Conservation (phyloP, 2,329 filamentous ascomycete species). For the Phialophora tarda region DNA sequence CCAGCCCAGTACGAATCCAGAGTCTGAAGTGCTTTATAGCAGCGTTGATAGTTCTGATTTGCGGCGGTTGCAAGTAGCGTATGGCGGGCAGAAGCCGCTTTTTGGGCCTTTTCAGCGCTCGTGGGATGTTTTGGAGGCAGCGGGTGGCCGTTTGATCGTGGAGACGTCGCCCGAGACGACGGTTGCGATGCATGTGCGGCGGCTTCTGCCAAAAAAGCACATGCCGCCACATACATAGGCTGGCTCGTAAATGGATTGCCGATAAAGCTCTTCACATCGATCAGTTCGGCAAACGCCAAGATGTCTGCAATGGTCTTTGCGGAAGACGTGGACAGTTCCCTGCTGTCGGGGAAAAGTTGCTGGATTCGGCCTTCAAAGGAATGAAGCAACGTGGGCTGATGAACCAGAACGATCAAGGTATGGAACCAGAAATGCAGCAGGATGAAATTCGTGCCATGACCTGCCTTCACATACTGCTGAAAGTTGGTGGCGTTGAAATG, state of each 20-base stretch:
- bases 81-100: conserved; percentile 61
- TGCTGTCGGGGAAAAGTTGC: conserved; percentile 77
- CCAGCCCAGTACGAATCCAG: conserved; percentile 87
- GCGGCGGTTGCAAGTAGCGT: conserved; percentile 79
- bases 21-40: conserved; percentile 80
- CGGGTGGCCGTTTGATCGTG: conserved; percentile 44
- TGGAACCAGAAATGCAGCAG: conserved; percentile 69
- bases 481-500: conserved; percentile 89
- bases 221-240: conserved; percentile 89
- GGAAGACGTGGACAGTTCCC: conserved; percentile 82
- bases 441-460: conserved; percentile 85
- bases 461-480: conserved; percentile 78
- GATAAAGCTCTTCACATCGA: conserved; percentile 83
- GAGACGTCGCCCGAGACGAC: conserved; percentile 65
- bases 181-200: conserved; percentile 70
- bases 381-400: conserved; percentile 73
- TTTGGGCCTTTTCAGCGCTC: conserved; percentile 20
- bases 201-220: conserved; percentile 85
- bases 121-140: conserved; percentile 15
- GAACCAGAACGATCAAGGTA: conserved; percentile 39
- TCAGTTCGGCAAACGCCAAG: conserved; percentile 80
- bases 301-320: conserved; percentile 93
- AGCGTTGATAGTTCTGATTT: conserved; percentile 84
- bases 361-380: conserved; percentile 73
- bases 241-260: conserved; percentile 90